phyloP scores from a whole-genome alignment of 177 flowering plant genomes.

The Vitis hybrid region DNA sequence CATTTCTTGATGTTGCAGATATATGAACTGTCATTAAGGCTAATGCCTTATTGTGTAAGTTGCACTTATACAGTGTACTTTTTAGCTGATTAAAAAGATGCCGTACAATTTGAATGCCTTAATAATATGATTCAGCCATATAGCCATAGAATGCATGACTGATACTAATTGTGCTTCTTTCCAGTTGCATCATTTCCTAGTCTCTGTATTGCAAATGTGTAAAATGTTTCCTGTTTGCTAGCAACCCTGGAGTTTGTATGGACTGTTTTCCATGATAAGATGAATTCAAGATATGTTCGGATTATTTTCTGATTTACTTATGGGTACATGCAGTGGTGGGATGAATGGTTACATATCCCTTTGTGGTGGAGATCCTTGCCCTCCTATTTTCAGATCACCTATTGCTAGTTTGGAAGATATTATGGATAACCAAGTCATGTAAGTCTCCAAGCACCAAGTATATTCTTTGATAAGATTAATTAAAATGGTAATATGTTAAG shows the following conservation, averaged over 20 bases:
- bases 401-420: constrained; percentile 75
- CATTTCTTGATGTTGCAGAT: too few species aligned
- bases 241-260: background rate
- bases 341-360: constrained; percentile 96
- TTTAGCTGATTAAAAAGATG: too few species aligned
- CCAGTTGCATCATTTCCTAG: background rate
- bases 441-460: constrained; percentile 25
- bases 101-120: background rate
- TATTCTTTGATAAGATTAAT: background rate
- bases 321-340: constrained; percentile 79
- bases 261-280: background rate
- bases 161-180: background rate
- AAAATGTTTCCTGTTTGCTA: background rate
- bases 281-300: constrained; percentile 15
- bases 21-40: too few species aligned
- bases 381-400: constrained; percentile 86
- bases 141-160: background rate
- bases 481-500: background rate
- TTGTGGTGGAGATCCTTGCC: constrained; percentile 87
- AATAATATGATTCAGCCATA: background rate
- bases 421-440: constrained; percentile 90
- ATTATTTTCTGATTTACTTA: constrained; percentile 47
- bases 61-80: too few species aligned
- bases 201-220: background rate
- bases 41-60: too few species aligned